Conservation (phyloP, 345 rosid genomes). For the Gossypium anomalum region DNA sequence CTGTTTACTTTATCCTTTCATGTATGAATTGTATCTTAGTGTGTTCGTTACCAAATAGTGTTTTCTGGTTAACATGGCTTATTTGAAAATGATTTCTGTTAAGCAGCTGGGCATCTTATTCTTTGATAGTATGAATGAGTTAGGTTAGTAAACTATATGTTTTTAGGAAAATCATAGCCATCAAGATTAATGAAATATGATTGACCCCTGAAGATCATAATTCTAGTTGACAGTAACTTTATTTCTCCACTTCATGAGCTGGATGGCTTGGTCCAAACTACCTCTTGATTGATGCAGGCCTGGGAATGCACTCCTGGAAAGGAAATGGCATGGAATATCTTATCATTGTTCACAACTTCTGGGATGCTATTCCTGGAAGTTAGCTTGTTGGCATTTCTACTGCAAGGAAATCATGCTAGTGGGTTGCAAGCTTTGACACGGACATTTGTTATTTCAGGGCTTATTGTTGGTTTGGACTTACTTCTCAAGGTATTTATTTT, state of each 20-base stretch:
- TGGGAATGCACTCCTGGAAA: conserved; percentile 85
- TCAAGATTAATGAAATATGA: not conserved
- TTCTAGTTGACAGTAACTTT: not conserved
- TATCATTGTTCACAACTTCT: conserved; percentile 72
- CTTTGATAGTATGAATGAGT: not conserved
- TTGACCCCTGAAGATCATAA: not conserved
- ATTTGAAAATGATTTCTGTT: not conserved
- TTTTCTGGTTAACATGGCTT: not conserved
- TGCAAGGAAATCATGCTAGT: conserved; percentile 81
- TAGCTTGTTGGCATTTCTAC: conserved; percentile 88
- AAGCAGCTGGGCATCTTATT: not conserved
- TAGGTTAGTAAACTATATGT: not conserved
- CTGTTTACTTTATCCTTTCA: not conserved
- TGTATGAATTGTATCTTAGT: not conserved
- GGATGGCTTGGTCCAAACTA: not conserved
- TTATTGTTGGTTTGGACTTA: conserved; percentile 69
- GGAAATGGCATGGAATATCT: conserved; percentile 73
- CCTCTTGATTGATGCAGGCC: conserved; percentile 37
- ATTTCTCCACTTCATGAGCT: not conserved
- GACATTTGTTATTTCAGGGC: conserved; percentile 71
- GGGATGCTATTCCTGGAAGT: conserved; percentile 95
- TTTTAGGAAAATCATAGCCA: not conserved
- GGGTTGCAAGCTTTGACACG: conserved; percentile 73
- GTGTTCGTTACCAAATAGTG: not conserved
- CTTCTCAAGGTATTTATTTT: conserved; percentile 63